A percentile compares a stretch with the other conserved stretches of the same genome.
These are phyloP conservation scores for Geotrichum bryndzae DNA, from an alignment of 1,139 yeast genomes.

Conservation along the genomic window DNA sequence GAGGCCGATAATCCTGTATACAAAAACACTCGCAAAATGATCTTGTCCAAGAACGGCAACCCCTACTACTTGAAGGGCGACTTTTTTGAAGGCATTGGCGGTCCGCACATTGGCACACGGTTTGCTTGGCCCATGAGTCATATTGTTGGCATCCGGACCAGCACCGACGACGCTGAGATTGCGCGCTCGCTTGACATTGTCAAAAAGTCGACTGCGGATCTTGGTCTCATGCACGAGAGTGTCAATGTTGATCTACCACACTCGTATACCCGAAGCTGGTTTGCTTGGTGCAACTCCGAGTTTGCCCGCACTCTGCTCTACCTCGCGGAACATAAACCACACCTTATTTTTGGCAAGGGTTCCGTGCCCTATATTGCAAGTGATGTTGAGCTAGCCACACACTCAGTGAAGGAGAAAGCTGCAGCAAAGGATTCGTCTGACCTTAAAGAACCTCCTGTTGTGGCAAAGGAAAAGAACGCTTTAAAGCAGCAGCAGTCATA, in stretches of 20 bases:
- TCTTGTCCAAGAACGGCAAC: conserved; percentile 61
- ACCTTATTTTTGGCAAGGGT: conserved; percentile 51
- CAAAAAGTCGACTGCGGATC: conserved; percentile 57
- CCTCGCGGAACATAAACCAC: conserved; percentile 68
- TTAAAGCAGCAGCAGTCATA: not conserved
- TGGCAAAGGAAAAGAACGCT: not conserved
- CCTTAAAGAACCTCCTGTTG: not conserved
- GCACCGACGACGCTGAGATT: conserved; percentile 67
- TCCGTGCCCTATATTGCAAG: conserved; percentile 10
- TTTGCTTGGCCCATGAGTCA: conserved; percentile 92
- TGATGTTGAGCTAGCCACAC: not conserved
- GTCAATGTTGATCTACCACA: conserved; percentile 54
- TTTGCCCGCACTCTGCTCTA: conserved; percentile 79
- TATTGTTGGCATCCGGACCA: conserved; percentile 65
- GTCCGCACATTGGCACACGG: conserved; percentile 78
- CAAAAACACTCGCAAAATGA: conserved; percentile 73
- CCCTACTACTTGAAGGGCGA: conserved; percentile 68
- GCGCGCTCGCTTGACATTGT: conserved; percentile 44
- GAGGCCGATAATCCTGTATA: conserved; percentile 51
- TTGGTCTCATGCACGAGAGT: conserved; percentile 83
- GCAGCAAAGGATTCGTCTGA: not conserved
- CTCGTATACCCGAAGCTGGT: conserved; percentile 68
- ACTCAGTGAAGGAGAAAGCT: not conserved
- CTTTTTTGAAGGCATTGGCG: conserved; percentile 72
- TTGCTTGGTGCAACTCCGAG: conserved; percentile 92